These are phyloP conservation scores for rapeseed (Brassica napus) DNA, from an alignment of 345 rosid genomes.

Conservation along the genomic window Da-Ae NC_063451.1:13856501-13857000, in stretches of 20 bases:
- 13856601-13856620: too few species aligned
- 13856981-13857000: background rate
- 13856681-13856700: too few species aligned
- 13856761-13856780: background rate
- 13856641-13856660: too few species aligned
- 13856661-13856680: too few species aligned
- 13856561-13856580: too few species aligned
- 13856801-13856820: slow-evolving; percentile 23
- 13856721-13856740: too few species aligned
- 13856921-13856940: background rate
- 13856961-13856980: background rate
- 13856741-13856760: too few species aligned
- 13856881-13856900: background rate
- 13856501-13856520: background rate
- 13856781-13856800: background rate
- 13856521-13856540: too few species aligned
- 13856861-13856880: background rate
- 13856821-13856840: slow-evolving; percentile 12
- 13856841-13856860: slow-evolving; percentile 14
- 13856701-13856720: too few species aligned
- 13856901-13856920: background rate
- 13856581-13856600: too few species aligned
- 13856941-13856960: background rate
- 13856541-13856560: too few species aligned
- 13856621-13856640: too few species aligned